Base-by-base conservation (phyloP, 805 yeast genomes). In the Cyberlindnera japonica region DNA sequence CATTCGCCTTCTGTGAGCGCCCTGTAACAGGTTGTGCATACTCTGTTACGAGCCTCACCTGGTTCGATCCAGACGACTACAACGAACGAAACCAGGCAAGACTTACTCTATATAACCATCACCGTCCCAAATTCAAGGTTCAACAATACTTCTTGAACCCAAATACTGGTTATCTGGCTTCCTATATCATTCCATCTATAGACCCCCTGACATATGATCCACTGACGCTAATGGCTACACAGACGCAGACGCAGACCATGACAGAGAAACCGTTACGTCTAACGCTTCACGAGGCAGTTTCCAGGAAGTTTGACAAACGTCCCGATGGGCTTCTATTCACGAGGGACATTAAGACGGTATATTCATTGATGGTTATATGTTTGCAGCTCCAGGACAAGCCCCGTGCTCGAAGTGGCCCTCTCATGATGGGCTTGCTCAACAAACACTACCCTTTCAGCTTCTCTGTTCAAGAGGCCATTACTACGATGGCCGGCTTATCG, bases 281-380 rank as follows among this genome's bases (percentile, higher is more conserved):
- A 7, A 63, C 65, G 1, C 50, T 65, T 9, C 77, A 68, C 47
- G 74, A 73, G 45, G 58, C 67, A 3, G 63, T 68, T 4, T 65
- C 71, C 1, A 67, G 67, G 33, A 66, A 63, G 39, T 69, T 78
- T 47, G 65, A 64, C 44, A 67, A 74, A 44, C 72, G 83, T 1
- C 74, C 81, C 0, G 62, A 59, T 20, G 85, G 83, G 0, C 62
- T 68, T 18, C 66, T 81, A 20, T 74, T 68, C 51, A 64, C 74
- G 4, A 69, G 71, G 32, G 89, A 84, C 50, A 50, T 84, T 32
- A 76, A 76, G 47, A 76, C 75, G 24, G 72, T 84, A 0, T 87
- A 63, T 55, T 70, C 86, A 1, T 61, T 79, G 22, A 62, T 83
- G 22, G 47, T 73, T 2, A 61, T 72, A 13, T 64, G 74, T 31